phyloP scores from a whole-genome alignment of 495 filamentous ascomycete species.

The Terfezia boudieri region DNA sequence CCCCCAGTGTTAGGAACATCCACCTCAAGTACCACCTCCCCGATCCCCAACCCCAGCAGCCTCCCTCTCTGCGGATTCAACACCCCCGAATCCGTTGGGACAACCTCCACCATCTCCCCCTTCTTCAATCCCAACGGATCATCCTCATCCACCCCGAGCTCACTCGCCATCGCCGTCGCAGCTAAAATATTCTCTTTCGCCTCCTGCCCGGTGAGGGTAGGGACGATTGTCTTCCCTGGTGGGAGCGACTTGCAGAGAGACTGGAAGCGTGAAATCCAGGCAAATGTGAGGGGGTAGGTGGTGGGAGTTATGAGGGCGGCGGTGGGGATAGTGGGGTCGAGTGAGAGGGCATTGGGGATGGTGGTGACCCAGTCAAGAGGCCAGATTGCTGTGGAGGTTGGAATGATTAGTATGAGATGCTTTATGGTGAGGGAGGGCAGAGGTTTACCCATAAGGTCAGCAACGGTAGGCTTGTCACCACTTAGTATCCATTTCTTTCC shows the following conservation, averaged over 20 bases:
- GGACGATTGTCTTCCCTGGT: too few species aligned
- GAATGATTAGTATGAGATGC: not conserved
- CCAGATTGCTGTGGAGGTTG: constrained; percentile 27
- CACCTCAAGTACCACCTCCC: constrained; percentile 31
- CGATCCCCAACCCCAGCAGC: constrained; percentile 25
- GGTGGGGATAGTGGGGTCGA: not conserved
- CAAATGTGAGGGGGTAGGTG: constrained; percentile 30
- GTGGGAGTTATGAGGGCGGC: constrained; percentile 21
- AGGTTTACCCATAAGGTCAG: constrained; percentile 32
- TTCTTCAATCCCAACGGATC: constrained; percentile 25
- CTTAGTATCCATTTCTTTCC: constrained; percentile 34
- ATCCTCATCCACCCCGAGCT: not conserved
- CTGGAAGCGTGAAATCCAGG: constrained; percentile 34
- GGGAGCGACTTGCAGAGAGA: not conserved
- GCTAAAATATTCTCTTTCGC: too few species aligned
- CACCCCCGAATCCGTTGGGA: constrained; percentile 34
- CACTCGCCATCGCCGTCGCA: too few species aligned
- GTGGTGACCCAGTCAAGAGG: constrained; percentile 33
- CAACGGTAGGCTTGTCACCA: constrained; percentile 25
- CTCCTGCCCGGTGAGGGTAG: too few species aligned
- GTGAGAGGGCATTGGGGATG: constrained; percentile 26
- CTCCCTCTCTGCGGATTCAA: constrained; percentile 30
- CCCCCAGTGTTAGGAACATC: constrained; percentile 15
- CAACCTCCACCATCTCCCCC: constrained; percentile 29
- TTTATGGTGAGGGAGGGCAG: not conserved